phyloP scores from a whole-genome alignment of 2,329 filamentous ascomycete species.

The Colletotrichum liaoningense region DNA sequence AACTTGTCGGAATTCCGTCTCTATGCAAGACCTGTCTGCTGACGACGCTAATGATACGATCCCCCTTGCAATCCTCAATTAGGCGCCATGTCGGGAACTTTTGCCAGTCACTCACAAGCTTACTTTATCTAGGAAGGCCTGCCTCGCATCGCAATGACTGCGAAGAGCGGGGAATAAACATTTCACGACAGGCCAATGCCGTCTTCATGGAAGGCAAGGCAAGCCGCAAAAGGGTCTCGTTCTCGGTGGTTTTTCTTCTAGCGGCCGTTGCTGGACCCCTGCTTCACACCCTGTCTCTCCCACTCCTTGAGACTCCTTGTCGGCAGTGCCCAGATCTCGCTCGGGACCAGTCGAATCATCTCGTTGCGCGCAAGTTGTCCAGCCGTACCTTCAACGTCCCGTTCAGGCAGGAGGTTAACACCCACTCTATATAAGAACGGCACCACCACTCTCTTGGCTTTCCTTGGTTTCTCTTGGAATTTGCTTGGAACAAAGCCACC shows the following conservation, averaged over 20 bases:
- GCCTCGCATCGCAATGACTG: not conserved
- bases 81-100: constrained; percentile 2
- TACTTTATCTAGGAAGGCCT: not conserved
- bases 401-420: constrained; percentile 32
- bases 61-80: not conserved
- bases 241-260: not conserved
- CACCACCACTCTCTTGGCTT: constrained; percentile 30
- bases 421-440: constrained; percentile 25
- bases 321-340: constrained; percentile 20
- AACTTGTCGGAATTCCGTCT: not conserved
- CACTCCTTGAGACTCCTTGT: not conserved
- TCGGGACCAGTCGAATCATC: constrained; percentile 24
- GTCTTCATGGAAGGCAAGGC: not conserved
- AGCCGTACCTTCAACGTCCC: not conserved
- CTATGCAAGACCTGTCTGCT: not conserved
- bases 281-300: not conserved
- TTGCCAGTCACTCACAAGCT: not conserved
- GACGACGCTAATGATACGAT: no score
- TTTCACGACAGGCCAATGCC: not conserved
- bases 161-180: not conserved
- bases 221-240: not conserved
- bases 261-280: constrained; percentile 25
- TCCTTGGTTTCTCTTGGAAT: constrained; percentile 33
- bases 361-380: not conserved
- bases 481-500: constrained; percentile 10